phyloP scores from a whole-genome alignment of 78 protist genomes.

The Dictyostelium firmibasis region DNA sequence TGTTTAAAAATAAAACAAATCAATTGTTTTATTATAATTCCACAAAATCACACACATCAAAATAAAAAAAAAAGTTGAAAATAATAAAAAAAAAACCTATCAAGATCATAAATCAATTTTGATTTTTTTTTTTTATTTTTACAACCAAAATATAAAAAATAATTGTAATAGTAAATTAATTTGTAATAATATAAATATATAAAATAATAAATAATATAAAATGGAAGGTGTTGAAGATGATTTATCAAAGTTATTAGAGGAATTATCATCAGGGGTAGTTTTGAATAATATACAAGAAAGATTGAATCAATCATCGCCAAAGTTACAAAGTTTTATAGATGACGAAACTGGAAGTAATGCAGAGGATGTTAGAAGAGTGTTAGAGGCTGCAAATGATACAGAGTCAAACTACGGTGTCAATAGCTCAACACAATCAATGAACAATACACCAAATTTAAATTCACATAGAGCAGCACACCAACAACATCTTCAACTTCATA shows the following conservation, averaged over 20 bases:
- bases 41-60: too few relatives aligned
- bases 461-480: background rate
- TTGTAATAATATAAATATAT: background rate
- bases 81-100: too few relatives aligned
- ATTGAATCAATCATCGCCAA: background rate
- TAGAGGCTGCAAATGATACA: background rate
- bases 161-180: background rate
- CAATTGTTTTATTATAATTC: background rate
- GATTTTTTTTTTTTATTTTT: background rate
- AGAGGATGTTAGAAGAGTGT: background rate
- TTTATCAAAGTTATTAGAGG: background rate
- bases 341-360: background rate
- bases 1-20: background rate
- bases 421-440: background rate
- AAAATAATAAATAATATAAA: background rate
- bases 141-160: background rate
- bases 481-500: background rate
- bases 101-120: background rate
- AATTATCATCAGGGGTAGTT: background rate
- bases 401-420: background rate
- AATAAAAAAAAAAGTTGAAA: too few relatives aligned
- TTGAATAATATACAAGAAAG: background rate
- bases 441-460: background rate
- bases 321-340: background rate
- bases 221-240: slow-evolving; percentile 8